Evolutionary conservation across 129 eudicot genomes (phyloP), one percentile per base, ranked within the genome.

Genomic region (Escallonia rubra): DNA sequence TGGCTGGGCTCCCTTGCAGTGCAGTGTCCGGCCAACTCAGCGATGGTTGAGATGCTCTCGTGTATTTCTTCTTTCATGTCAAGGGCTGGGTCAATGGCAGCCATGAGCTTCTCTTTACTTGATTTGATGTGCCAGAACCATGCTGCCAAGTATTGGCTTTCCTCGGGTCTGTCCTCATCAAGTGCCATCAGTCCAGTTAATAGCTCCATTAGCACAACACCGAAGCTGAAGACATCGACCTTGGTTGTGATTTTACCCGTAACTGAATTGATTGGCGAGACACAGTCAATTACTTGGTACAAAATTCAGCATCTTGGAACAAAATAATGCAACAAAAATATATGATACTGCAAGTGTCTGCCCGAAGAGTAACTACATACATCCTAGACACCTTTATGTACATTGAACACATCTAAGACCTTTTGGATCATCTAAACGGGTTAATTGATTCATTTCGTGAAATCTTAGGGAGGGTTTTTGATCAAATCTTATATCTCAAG

Each of bases 1-100:
- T 94, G 99, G 60, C 87, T 89, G 0, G 99, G 97, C 75, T 94
- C 97, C 59, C 99, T 76, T 4, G 97, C 97, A 45, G 90, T 84
- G 76, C 99, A 94, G 65, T 94, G 99, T 64, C 97, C 97, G 2
- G 99, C 99, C 23, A 94, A 96, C 65, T 94, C 99, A 4, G 99
- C 96, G 0, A 86, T 92, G 34, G 96, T 94, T 85, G 81, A 83
- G 13, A 94, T 74, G 73, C 90, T 94, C 48, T 97, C 80, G 6
- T 89, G 70, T 49, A 86, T 89, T 72, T 94, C 99, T 15, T 94
- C 97, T 4, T 76, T 78, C 39, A 85, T 80, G 84, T 87, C 89
- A 13, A 94, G 78, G 6, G 93, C 69, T 63, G 90, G 96, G 75
- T 94, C 99, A 7, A 94, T 85, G 67, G 97, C 87, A 77, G 90